Evolutionary conservation across 495 filamentous ascomycete species (phyloP).

Genomic region (Staphylotrichum longicolle): DNA sequence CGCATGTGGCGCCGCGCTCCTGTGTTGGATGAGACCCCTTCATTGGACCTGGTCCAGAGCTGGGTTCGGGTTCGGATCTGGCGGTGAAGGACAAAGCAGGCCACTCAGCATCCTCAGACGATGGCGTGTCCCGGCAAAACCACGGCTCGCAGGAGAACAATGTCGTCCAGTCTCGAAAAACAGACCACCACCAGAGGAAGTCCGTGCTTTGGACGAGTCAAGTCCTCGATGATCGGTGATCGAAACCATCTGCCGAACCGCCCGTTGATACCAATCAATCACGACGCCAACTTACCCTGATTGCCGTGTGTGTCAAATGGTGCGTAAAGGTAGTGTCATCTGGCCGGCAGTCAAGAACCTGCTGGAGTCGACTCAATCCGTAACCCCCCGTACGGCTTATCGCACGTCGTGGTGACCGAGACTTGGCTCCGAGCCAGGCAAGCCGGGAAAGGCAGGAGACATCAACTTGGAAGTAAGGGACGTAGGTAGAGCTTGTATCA

Average conservation of each 20-base stretch:
- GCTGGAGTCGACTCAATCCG: no score
- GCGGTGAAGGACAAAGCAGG: slow-evolving; percentile 8
- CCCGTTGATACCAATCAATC: background rate
- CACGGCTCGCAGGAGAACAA: no score
- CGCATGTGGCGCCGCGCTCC: background rate
- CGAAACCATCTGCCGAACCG: background rate
- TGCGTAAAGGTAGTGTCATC: background rate
- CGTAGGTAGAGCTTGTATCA: no score
- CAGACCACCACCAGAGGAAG: no score
- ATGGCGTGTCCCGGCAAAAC: background rate
- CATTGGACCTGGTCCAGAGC: slow-evolving; percentile 1
- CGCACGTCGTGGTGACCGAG: no score
- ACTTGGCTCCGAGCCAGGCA: no score
- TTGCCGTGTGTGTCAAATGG: background rate
- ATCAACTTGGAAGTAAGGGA: no score
- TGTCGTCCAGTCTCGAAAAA: no score
- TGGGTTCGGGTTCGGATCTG: background rate
- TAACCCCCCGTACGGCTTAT: no score
- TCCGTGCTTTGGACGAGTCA: background rate
- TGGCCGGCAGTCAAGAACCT: background rate
- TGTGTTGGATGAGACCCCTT: background rate
- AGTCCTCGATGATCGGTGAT: background rate
- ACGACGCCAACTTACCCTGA: background rate
- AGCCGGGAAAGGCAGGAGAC: no score
- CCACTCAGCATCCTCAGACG: background rate